These are phyloP conservation scores for Verbascum thapsus DNA, from an alignment of 257 asterid genomes.

Conservation along the genomic window DNA sequence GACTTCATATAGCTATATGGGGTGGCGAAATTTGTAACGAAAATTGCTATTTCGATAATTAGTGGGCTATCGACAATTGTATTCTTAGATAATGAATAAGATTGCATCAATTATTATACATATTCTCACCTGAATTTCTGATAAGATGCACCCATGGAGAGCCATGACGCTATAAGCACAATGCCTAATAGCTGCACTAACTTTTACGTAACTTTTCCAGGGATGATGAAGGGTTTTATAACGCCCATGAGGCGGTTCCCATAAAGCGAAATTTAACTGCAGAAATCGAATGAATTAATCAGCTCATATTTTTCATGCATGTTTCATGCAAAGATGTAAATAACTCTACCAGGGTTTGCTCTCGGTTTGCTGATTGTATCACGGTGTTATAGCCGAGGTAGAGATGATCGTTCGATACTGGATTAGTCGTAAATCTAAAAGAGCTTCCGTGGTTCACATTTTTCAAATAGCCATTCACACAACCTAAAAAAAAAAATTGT, in stretches of 20 bases:
- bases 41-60: too few relatives aligned
- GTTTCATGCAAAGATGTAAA: constrained; percentile 12
- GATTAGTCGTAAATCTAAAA: constrained; percentile 43
- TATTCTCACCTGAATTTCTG: constrained; percentile 84
- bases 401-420: constrained; percentile 56
- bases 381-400: constrained; percentile 70
- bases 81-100: too few relatives aligned
- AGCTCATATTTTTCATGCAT: neutral
- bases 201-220: constrained; percentile 63
- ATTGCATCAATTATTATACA: too few relatives aligned
- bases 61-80: too few relatives aligned
- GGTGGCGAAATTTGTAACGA: too few relatives aligned
- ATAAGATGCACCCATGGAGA: constrained; percentile 77
- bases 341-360: constrained; percentile 54
- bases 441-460: constrained; percentile 52
- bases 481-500: constrained; percentile 42
- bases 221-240: constrained; percentile 56
- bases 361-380: constrained; percentile 67
- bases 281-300: neutral
- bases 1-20: too few relatives aligned
- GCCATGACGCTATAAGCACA: constrained; percentile 86
- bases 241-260: constrained; percentile 88
- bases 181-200: constrained; percentile 67
- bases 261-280: constrained; percentile 67
- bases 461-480: constrained; percentile 64